These are phyloP conservation scores for Ambrosia artemisiifolia DNA, from an alignment of 129 eudicot genomes.

Conservation along the genomic window DNA sequence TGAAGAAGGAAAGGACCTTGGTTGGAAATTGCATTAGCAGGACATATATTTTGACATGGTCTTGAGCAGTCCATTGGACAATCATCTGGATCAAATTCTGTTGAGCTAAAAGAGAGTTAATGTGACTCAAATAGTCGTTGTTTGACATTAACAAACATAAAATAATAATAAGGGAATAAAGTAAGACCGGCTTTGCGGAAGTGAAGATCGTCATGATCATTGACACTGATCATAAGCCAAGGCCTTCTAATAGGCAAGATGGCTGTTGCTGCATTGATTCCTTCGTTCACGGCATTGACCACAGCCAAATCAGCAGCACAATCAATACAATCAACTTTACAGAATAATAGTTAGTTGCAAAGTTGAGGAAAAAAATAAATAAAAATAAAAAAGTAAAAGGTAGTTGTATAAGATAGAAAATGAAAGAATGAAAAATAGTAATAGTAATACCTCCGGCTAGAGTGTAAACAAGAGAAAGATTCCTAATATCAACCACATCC, in stretches of 20 bases:
- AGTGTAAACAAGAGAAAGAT: conserved; percentile 87
- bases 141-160: no score
- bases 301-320: conserved; percentile 98
- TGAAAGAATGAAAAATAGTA: neutral
- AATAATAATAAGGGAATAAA: neutral
- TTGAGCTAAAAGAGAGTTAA: conserved; percentile 17
- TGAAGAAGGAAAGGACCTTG: conserved; percentile 44
- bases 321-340: conserved; percentile 81
- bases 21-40: conserved; percentile 80
- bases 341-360: neutral
- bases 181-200: conserved; percentile 91
- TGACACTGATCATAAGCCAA: conserved; percentile 97
- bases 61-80: conserved; percentile 87
- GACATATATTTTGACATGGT: conserved; percentile 86
- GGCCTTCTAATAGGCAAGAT: conserved; percentile 77
- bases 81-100: conserved; percentile 87
- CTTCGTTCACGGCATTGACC: conserved; percentile 87
- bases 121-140: neutral
- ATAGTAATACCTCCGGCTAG: conserved; percentile 70
- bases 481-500: conserved; percentile 86
- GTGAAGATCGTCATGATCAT: conserved; percentile 94
- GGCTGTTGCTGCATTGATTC: conserved; percentile 65
- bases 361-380: neutral
- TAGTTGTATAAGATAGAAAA: neutral
- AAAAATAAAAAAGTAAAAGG: neutral